phyloP scores from a whole-genome alignment of 345 rosid genomes.

The Clarkia xantiana region DNA sequence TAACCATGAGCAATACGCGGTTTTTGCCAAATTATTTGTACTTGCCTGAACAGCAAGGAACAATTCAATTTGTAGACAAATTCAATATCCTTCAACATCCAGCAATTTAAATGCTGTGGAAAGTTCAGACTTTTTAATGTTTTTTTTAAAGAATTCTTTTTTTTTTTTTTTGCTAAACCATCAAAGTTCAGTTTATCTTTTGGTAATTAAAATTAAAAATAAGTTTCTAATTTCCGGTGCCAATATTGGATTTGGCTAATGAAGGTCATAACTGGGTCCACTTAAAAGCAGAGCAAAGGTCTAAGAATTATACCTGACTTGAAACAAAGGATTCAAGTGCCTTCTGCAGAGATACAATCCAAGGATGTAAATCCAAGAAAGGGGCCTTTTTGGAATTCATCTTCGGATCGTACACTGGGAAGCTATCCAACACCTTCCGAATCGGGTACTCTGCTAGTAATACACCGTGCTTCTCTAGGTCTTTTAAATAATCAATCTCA shows the following conservation, averaged over 20 bases:
- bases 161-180: too few relatives aligned
- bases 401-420: conserved; percentile 35
- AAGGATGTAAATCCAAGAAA: conserved; percentile 60
- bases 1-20: conserved; percentile 85
- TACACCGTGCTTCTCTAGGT: conserved; percentile 79
- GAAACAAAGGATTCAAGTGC: conserved; percentile 53
- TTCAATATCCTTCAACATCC: too few relatives aligned
- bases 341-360: conserved; percentile 60
- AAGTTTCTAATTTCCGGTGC: too few relatives aligned
- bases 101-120: neutral
- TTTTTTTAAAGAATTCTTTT: too few relatives aligned
- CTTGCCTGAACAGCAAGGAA: conserved; percentile 29
- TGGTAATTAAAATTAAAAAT: too few relatives aligned
- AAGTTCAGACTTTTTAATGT: too few relatives aligned
- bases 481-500: conserved; percentile 68
- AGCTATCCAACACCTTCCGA: conserved; percentile 56
- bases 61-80: neutral
- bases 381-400: conserved; percentile 31
- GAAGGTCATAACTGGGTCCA: too few relatives aligned
- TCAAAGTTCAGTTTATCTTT: too few relatives aligned
- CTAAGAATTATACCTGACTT: conserved; percentile 29
- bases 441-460: conserved; percentile 63
- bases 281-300: too few relatives aligned
- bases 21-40: conserved; percentile 55
- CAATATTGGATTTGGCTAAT: too few relatives aligned